phyloP scores from a whole-genome alignment of 495 filamentous ascomycete species.

The Lineolata rhizophorae region DNA sequence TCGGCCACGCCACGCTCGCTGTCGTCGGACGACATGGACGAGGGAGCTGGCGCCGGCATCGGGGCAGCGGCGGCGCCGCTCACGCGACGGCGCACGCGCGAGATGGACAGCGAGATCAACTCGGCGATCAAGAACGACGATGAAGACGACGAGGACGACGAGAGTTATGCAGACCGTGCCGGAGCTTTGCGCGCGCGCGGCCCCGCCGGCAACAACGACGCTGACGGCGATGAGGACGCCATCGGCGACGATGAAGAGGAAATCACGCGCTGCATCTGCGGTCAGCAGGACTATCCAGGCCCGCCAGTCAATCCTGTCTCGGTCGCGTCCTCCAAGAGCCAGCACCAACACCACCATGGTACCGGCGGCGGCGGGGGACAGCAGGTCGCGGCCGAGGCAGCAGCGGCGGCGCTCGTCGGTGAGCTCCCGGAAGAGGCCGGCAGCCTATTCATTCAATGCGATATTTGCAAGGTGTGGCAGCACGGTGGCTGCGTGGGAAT shows the following conservation, averaged over 20 bases:
- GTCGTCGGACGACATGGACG: constrained; percentile 64
- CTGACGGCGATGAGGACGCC: constrained; percentile 28
- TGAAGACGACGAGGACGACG: constrained; percentile 48
- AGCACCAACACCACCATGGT: no score
- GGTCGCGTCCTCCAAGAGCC: no score
- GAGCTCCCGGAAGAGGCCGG: constrained; percentile 48
- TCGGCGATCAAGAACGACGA: constrained; percentile 30
- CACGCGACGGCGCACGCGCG: constrained; percentile 48
- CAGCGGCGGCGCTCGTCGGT: not conserved
- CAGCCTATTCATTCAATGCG: constrained; percentile 95
- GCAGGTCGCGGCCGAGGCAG: not conserved
- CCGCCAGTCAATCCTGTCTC: constrained; percentile 25
- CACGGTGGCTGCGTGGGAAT: constrained; percentile 97
- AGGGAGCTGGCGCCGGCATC: constrained; percentile 30
- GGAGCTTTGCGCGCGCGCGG: no score
- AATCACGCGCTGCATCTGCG: constrained; percentile 85
- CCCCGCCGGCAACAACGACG: constrained; percentile 25
- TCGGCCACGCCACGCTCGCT: constrained; percentile 44
- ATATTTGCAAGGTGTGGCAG: constrained; percentile 95
- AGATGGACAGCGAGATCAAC: constrained; percentile 11
- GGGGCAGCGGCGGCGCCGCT: not conserved
- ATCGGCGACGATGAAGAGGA: constrained; percentile 70
- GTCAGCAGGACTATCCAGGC: constrained; percentile 84
- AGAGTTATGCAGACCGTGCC: no score
- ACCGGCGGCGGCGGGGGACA: not conserved